Conservation (phyloP, 2,329 filamentous ascomycete species). For the Alternaria gaisen region DNA sequence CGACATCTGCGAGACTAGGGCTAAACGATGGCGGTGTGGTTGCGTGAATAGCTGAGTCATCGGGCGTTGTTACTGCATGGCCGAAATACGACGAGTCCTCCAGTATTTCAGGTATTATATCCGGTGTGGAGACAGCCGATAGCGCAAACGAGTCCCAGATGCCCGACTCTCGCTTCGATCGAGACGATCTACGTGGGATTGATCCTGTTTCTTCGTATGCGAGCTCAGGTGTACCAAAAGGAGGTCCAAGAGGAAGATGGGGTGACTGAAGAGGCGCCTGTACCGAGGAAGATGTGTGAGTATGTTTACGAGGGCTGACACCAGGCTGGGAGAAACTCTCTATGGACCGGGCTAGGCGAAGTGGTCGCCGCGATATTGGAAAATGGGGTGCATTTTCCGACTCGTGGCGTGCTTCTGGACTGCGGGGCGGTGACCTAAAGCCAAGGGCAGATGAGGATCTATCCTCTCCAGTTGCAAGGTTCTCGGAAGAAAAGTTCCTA, state of each 20-base stretch:
- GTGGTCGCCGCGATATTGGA: constrained; percentile 21
- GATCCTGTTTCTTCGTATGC: not conserved
- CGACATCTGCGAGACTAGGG: constrained; percentile 48
- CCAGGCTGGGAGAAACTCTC: constrained; percentile 67
- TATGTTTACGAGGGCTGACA: constrained; percentile 52
- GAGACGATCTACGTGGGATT: constrained; percentile 11
- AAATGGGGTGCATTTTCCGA: constrained; percentile 20
- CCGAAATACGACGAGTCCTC: constrained; percentile 42
- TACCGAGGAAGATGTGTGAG: constrained; percentile 50
- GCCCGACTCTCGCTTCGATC: constrained; percentile 44
- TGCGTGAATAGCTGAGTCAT: constrained; percentile 51
- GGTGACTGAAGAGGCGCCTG: constrained; percentile 54
- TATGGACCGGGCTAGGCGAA: constrained; percentile 49
- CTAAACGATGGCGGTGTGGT: constrained; percentile 53
- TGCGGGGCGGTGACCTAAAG: constrained; percentile 35
- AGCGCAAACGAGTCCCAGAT: constrained; percentile 43
- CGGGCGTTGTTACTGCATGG: constrained; percentile 55
- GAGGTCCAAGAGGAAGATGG: constrained; percentile 29
- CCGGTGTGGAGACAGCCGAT: constrained; percentile 24
- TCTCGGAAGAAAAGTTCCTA: constrained; percentile 39
- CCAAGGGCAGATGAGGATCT: constrained; percentile 27
- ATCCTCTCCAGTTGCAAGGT: constrained; percentile 24
- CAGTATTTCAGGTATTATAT: constrained; percentile 38
- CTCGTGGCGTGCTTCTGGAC: constrained; percentile 27
- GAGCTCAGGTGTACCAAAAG: constrained; percentile 34